Evolutionary conservation across 495 filamentous ascomycete genomes (phyloP), one percentile per base, ranked within the genome.

Genomic region (Xylaria sp.): DNA sequence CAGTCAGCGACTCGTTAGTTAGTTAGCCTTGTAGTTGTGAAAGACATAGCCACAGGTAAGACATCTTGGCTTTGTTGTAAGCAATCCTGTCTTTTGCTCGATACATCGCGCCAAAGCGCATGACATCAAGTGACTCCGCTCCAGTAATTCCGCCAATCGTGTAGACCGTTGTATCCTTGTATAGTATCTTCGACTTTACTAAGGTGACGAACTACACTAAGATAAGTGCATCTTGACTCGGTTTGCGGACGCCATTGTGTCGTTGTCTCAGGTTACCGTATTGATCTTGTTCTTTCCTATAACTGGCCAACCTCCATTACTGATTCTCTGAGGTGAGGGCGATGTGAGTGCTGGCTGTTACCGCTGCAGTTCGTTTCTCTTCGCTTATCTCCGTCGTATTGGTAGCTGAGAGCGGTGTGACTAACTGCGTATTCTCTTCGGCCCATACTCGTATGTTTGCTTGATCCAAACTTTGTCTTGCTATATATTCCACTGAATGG

Each of bases 1-100:
- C 48, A 48, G 61, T 64, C 61, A 64, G 61, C 41, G 61, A 33
- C 24, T 64, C 24, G 7, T 46, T 11, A 17, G 8, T 26, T 9
- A 33, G 61, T 26, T 9, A 33, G 61, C 41, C 15, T 46, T 26
- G 61, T 64, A 24, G 41, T 48, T 46, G 61, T 9, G 14, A 31
- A 26, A 46, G 40, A 46, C 61, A 29, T 19, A 41, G 59, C 59
- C 59, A 43, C 37, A 62, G 15, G 29, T 7, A 59, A 37, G 33
- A n/a, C 37, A 33, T 33, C 57, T 59, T 21, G 19, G n/a, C 57
- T 37, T 33, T 3, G 2, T 31, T 35, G 15, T 55, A 55, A 55
- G 52, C 52, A 29, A 21, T n/a, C 21, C 19, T 9, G 29, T 37
- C 19, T 33, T 33, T 33, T 57, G 29, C 53, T 57, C 26, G 50